Base-by-base conservation (phyloP, 306 rosid genomes). In the Vicia villosa region DNA sequence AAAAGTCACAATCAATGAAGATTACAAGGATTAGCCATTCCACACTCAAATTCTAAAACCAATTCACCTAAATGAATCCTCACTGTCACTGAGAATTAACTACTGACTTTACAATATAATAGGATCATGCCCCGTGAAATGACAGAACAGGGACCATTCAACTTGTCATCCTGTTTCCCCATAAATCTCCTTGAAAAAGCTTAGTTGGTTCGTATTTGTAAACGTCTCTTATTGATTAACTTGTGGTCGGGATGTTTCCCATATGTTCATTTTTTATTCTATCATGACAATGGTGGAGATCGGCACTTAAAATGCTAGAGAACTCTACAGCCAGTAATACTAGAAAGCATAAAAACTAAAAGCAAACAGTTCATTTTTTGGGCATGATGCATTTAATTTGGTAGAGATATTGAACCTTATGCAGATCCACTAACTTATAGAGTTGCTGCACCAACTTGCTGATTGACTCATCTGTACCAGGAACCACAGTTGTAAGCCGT, bases 401-500 rank as follows among this genome's bases (percentile, higher is more conserved):
- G 62, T 45, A 71, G 72, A 73, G 75, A 71, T 72, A 61, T 70
- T 79, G 62, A 60, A 90, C 96, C 86, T 84, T 86, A 75, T 84
- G 95, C 42, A 90, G 75, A 56, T 88, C 88, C 12, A 80, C 80
- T 71, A 90, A 88, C 88, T 90, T 90, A 69, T 84, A 78, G 55
- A 90, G 91, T 80, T 88, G 96, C 81, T 83, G 91, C 81, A 84
- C 87, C 84, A 90, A 69, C 86, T 90, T 88, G 74, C 81, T 17
- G 15, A 90, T 84, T 36, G 96, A 88, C 73, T 86, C 95, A 72
- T 88, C 91, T 41, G 96, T 86, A 36, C 87, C 96, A 38, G 95
- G 96, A 84, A 90, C 96, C 79, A 90, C 95, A 8, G 96, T 90
- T 45, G 96, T 90, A 79, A 88, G 81, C 73, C 96, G 88, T 66